Percentiles rank a stretch among this genome's conserved stretches.
These are phyloP conservation scores for Trametes gibbosa DNA, from an alignment of 768 basidiomycete genomes.

Conservation along the genomic window DNA sequence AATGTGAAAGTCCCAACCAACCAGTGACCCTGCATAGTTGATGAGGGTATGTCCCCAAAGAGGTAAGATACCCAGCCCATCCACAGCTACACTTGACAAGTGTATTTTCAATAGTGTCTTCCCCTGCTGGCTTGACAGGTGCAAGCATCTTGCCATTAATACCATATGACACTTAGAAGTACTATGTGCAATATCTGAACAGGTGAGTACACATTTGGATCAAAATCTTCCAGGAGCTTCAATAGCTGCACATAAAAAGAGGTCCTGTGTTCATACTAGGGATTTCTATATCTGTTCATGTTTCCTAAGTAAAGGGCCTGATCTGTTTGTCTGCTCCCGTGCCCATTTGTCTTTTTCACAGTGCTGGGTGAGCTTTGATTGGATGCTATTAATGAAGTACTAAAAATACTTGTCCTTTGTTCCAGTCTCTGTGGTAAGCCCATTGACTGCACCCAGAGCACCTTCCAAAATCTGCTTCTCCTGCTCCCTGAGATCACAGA, in stretches of 20 bases:
- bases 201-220: constrained; percentile 42
- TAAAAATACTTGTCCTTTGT: constrained; percentile 34
- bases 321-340: no score
- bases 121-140: constrained; percentile 18
- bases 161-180: constrained; percentile 45
- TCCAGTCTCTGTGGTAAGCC: constrained; percentile 26
- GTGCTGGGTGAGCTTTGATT: constrained; percentile 14
- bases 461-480: background rate
- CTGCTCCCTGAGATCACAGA: background rate
- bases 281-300: no score
- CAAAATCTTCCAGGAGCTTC: constrained; percentile 38
- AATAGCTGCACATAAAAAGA: no score
- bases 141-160: constrained; percentile 42
- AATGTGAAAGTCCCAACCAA: constrained; percentile 32
- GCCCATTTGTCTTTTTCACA: constrained; percentile 15
- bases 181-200: constrained; percentile 44
- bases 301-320: no score
- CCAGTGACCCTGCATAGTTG: constrained; percentile 36
- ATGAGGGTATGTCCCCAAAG: constrained; percentile 35
- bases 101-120: constrained; percentile 29
- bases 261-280: no score
- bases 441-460: background rate
- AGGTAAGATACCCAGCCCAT: constrained; percentile 31
- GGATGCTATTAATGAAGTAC: constrained; percentile 27
- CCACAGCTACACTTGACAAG: constrained; percentile 29